These are phyloP conservation scores for Saccharomycopsis fodiens DNA, from an alignment of 805 yeast species.

Conservation along the genomic window DNA sequence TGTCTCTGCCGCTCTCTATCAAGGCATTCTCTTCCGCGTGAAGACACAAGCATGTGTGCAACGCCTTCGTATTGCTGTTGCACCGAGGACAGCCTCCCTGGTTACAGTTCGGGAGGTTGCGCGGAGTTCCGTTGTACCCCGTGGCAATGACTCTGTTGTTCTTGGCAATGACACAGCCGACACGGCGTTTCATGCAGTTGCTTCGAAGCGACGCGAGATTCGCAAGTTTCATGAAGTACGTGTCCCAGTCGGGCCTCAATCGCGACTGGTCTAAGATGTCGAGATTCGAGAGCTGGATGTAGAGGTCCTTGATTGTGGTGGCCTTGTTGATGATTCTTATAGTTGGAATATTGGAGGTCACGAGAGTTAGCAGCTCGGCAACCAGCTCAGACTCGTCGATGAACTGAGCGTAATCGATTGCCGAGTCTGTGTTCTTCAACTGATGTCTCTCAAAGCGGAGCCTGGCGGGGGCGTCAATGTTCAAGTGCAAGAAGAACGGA, in stretches of 20 bases:
- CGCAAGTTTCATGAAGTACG: conserved; percentile 90
- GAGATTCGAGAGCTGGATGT: conserved; percentile 32
- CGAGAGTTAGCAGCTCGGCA: conserved; percentile 8
- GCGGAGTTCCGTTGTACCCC: conserved; percentile 97
- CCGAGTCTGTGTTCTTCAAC: conserved; percentile 12
- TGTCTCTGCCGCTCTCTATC: conserved; percentile 86
- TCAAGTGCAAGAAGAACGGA: conserved; percentile 78
- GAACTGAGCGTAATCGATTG: conserved; percentile 28
- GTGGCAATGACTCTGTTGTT: conserved; percentile 87
- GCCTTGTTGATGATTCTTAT: conserved; percentile 51
- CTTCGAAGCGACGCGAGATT: conserved; percentile 87
- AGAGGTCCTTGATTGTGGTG: conserved; percentile 30
- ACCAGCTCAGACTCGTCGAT: conserved; percentile 31
- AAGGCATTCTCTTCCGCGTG: conserved; percentile 98
- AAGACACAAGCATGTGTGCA: conserved; percentile 82
- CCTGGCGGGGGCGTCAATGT: conserved; percentile 64
- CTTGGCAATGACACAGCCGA: conserved; percentile 90
- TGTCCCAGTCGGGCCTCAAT: conserved; percentile 91
- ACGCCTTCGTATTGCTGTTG: conserved; percentile 55
- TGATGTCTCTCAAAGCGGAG: conserved; percentile 30
- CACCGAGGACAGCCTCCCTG: conserved; percentile 95
- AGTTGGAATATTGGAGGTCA: conserved; percentile 38
- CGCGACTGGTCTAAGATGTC: conserved; percentile 46
- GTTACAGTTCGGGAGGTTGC: conserved; percentile 80
- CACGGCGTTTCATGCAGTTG: conserved; percentile 95